These are phyloP conservation scores for Effrenium voratum DNA, from an alignment of 73 alveolate genomes.

Conservation along the genomic window DNA sequence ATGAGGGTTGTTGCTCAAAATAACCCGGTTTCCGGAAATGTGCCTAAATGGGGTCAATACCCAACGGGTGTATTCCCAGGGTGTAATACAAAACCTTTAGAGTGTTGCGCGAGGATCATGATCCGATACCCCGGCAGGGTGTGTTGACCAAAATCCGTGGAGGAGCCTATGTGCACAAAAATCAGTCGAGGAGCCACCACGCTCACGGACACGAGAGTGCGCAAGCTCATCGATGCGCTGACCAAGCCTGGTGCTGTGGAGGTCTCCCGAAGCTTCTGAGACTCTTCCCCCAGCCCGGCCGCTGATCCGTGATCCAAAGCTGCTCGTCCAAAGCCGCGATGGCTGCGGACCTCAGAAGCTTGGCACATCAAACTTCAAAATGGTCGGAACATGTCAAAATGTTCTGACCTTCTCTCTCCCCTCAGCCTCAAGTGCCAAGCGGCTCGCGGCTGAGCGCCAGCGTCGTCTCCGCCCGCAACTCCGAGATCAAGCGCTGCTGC, in stretches of 20 bases:
- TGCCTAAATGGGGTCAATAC: no score
- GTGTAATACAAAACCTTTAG: no score
- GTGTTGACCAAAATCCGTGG: no score
- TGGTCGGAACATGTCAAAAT: no score
- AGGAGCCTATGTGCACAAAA: no score
- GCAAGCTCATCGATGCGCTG: slow-evolving; percentile 74
- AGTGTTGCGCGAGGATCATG: no score
- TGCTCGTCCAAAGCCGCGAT: slow-evolving; percentile 74
- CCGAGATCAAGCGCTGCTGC: slow-evolving; percentile 68
- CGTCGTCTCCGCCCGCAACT: slow-evolving; percentile 32
- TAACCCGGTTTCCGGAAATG: no score
- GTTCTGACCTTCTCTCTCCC: no score
- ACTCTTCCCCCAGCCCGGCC: slow-evolving; percentile 16
- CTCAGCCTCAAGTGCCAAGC: no score
- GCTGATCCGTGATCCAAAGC: slow-evolving; percentile 85
- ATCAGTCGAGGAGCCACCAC: background rate
- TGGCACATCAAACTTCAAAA: background rate
- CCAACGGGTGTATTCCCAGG: no score
- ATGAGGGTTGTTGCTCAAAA: no score
- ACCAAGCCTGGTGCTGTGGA: slow-evolving; percentile 43
- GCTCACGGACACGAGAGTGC: background rate
- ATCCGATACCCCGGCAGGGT: no score
- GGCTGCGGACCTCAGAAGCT: slow-evolving; percentile 44
- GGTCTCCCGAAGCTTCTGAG: background rate
- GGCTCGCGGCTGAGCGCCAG: slow-evolving; percentile 17